These are phyloP conservation scores for Sclerotinia borealis DNA, from an alignment of 2,329 filamentous ascomycete species.

Conservation along the genomic window DNA sequence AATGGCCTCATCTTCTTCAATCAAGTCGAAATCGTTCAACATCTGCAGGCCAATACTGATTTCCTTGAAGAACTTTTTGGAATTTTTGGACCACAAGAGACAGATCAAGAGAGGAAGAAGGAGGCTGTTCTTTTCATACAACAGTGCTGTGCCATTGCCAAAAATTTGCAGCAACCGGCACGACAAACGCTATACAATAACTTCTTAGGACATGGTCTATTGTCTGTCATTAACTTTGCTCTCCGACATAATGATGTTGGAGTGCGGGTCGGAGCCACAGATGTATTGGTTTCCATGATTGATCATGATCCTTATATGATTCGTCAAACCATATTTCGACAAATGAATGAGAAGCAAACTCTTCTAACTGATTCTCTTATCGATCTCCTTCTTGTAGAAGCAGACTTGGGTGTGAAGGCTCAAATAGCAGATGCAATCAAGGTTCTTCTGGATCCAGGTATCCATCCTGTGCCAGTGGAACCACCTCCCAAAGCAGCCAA, in stretches of 20 bases:
- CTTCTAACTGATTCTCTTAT: constrained; percentile 89
- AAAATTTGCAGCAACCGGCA: constrained; percentile 81
- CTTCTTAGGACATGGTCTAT: constrained; percentile 79
- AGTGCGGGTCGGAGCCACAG: constrained; percentile 85
- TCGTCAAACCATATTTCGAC: constrained; percentile 84
- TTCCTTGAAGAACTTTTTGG: constrained; percentile 84
- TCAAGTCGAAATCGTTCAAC: constrained; percentile 94
- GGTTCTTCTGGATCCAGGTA: constrained; percentile 74
- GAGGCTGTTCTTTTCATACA: constrained; percentile 95
- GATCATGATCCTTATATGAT: constrained; percentile 96
- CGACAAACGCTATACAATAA: constrained; percentile 81
- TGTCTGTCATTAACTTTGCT: constrained; percentile 87
- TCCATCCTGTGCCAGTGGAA: constrained; percentile 50
- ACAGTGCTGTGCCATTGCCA: constrained; percentile 89
- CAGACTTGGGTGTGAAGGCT: constrained; percentile 88
- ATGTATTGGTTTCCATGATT: constrained; percentile 88
- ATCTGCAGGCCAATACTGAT: constrained; percentile 73
- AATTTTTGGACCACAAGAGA: constrained; percentile 66
- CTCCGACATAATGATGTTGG: constrained; percentile 77
- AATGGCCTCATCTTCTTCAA: constrained; percentile 99
- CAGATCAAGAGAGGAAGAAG: constrained; percentile 70
- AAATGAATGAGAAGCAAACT: constrained; percentile 78
- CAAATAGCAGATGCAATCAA: constrained; percentile 95
- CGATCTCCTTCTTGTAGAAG: constrained; percentile 83
- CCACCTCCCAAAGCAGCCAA: constrained; percentile 56